Evolutionary conservation across 2,329 filamentous ascomycete species (phyloP), one percentile per base, ranked within the genome.

Genomic region (Alternaria tenuissima): DNA sequence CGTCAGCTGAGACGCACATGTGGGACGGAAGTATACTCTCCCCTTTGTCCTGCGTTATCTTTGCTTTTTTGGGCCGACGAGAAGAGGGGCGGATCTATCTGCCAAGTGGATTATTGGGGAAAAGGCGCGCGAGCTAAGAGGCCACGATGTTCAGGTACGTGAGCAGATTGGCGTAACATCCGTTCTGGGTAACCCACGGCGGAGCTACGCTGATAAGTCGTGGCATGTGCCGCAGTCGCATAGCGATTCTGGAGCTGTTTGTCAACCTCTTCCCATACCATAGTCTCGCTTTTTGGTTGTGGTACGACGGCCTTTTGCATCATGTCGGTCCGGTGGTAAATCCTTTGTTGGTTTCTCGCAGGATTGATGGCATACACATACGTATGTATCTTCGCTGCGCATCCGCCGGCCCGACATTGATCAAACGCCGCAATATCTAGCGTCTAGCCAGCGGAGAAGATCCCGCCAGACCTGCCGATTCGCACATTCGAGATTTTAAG

Each of bases 51-150:
- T 48, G 36, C 38, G 36, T 52, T 56, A 55, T 57, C 49, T 63
- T 62, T 67, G 64, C 64, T 67, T 67, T 66, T 69, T 69, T 47
- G 34, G 46, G 41, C 60, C 55, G 54, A 60, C 53, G 38, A 64
- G 58, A 20, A 28, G 41, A 52, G 57, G 38, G 48, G 59, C 51
- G 47, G 49, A 56, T 49, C 46, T 38, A 59, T 54, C 42, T 48
- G 47, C 51, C 51, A 61, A 55, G 58, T 56, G 52, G 53, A 24
- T 32, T 32, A 51, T 52, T 18, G 44, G 51, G 51, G 28, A 22
- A 18, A 49, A 57, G 61, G 57, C 32, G 52, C 56, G 52, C 43
- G 48, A 39, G 41, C 55, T 67, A 60, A 39, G 59, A 47, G 59
- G 54, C 57, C 62, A 64, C 61, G 57, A 63, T 59, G 62, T 32